Percentiles rank a stretch among this genome's conserved stretches.
Evolutionary conservation across 2,329 filamentous ascomycete genomes (phyloP).

Genomic region (Diplodia intermedia): DNA sequence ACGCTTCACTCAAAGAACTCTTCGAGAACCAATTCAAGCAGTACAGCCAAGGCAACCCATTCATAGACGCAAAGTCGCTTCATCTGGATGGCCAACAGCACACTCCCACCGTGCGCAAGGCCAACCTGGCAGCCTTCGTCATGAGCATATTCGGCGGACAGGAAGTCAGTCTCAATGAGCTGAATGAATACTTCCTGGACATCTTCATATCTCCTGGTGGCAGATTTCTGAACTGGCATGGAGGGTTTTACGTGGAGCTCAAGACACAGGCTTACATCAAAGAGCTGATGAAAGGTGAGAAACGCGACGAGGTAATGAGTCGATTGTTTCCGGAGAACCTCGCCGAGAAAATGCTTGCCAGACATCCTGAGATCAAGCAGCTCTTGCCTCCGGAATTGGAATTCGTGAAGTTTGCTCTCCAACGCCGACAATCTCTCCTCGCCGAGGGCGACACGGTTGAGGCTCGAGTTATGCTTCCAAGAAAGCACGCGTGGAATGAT

Average conservation of each 20-base stretch:
- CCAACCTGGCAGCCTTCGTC: constrained; percentile 70
- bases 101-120: constrained; percentile 58
- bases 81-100: constrained; percentile 59
- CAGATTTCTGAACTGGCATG: constrained; percentile 65
- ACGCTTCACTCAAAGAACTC: constrained; percentile 65
- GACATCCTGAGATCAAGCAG: constrained; percentile 60
- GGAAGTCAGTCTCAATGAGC: constrained; percentile 68
- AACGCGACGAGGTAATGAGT: constrained; percentile 61
- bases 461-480: constrained; percentile 57
- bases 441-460: constrained; percentile 47
- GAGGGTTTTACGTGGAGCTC: constrained; percentile 66
- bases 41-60: constrained; percentile 63
- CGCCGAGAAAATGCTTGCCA: constrained; percentile 59
- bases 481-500: constrained; percentile 69
- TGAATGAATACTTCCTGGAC: constrained; percentile 69
- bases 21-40: constrained; percentile 68
- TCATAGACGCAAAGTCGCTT: constrained; percentile 62
- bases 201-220: constrained; percentile 68
- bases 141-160: constrained; percentile 69
- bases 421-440: constrained; percentile 63
- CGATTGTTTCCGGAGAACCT: constrained; percentile 67
- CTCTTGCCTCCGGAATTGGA: constrained; percentile 66
- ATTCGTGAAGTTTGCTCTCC: constrained; percentile 47
- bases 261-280: constrained; percentile 71
- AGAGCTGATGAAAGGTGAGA: constrained; percentile 56